phyloP scores from a whole-genome alignment of 2,329 filamentous ascomycete genomes.

The Fusarium subglutinans region DNA sequence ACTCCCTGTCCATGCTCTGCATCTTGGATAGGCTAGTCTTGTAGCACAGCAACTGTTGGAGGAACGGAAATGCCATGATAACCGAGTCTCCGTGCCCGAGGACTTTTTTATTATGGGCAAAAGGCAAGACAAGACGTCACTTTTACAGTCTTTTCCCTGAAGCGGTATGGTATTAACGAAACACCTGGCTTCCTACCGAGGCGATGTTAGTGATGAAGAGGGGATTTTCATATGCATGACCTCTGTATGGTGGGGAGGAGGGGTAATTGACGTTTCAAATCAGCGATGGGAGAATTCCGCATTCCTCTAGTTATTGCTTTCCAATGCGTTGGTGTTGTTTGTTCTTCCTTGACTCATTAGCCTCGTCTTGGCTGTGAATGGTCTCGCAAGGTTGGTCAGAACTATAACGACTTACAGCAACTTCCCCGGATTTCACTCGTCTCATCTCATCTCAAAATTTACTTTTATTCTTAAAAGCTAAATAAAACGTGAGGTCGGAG shows the following conservation, averaged over 20 bases:
- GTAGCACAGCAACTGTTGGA: not conserved
- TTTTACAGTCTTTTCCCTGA: constrained; percentile 17
- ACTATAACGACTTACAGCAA: not conserved
- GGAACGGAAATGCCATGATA: constrained; percentile 16
- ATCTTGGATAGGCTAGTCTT: not conserved
- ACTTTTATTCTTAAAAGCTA: not conserved
- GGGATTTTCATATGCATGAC: constrained; percentile 1
- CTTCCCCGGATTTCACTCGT: not conserved
- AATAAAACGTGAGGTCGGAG: not conserved
- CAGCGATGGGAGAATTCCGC: not conserved
- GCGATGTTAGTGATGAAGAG: constrained; percentile 1
- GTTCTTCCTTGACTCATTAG: not conserved
- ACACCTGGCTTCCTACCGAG: constrained; percentile 18
- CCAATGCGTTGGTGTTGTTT: not conserved
- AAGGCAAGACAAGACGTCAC: constrained; percentile 18
- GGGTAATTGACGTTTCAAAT: constrained; percentile 6
- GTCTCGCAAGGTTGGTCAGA: not conserved
- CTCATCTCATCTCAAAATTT: not conserved
- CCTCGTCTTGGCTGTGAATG: not conserved
- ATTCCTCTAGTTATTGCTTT: not conserved
- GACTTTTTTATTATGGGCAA: not conserved
- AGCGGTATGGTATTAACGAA: not conserved
- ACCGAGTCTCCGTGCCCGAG: constrained; percentile 22
- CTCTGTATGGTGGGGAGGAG: constrained; percentile 10
- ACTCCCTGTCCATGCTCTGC: not conserved